Evolutionary conservation across 192 early-diverging fungal genomes (phyloP).

Genomic region (Spizellomyces sp.): DNA sequence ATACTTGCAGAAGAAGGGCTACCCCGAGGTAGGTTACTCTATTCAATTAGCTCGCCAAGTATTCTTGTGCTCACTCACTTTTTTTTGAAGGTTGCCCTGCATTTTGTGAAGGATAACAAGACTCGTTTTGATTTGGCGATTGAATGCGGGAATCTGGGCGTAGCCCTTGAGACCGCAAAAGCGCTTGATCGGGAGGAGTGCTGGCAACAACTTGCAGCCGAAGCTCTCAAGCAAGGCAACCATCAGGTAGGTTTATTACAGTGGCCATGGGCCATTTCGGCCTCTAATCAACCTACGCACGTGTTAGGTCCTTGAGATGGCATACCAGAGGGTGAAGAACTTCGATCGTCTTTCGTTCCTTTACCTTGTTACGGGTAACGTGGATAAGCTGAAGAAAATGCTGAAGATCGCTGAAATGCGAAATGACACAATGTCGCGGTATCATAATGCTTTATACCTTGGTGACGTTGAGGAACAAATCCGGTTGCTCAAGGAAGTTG

Average conservation of each 20-base stretch:
- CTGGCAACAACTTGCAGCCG: conserved; percentile 87
- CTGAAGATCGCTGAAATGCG: conserved; percentile 88
- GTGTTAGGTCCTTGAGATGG: conserved; percentile 78
- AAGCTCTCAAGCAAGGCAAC: conserved; percentile 90
- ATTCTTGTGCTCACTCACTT: not conserved
- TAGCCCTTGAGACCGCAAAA: conserved; percentile 94
- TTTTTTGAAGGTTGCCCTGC: conserved; percentile 75
- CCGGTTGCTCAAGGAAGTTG: conserved; percentile 78
- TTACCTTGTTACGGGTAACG: conserved; percentile 90
- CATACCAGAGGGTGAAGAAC: conserved; percentile 89
- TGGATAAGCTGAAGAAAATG: conserved; percentile 92
- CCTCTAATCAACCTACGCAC: not conserved
- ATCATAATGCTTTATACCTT: conserved; percentile 89
- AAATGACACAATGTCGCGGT: conserved; percentile 84
- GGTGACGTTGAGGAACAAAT: conserved; percentile 94
- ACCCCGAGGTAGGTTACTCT: conserved; percentile 74
- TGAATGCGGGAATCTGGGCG: conserved; percentile 95
- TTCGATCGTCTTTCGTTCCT: conserved; percentile 95
- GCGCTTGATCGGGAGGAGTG: conserved; percentile 84
- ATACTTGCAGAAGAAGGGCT: conserved; percentile 99
- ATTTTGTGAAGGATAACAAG: conserved; percentile 96
- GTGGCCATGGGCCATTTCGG: not conserved
- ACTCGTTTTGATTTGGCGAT: conserved; percentile 96
- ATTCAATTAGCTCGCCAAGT: conserved; percentile 14
- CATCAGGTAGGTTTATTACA: conserved; percentile 57